Base-by-base conservation (phyloP, 2,329 filamentous ascomycete species). In the Fusarium verticillioides region DNA sequence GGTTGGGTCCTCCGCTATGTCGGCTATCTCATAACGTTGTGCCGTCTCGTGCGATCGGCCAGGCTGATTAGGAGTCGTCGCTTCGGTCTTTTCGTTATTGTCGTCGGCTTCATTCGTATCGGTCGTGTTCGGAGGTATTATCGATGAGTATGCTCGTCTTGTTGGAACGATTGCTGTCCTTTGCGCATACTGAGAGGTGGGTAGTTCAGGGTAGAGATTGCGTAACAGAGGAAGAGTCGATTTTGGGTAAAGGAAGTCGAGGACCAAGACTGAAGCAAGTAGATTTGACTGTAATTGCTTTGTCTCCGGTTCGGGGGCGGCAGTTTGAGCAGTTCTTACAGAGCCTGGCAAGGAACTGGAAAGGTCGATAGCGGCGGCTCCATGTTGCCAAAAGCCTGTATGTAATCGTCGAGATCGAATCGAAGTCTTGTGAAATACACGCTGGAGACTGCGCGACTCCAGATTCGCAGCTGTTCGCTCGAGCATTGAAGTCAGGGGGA, bases 191-290 rank as follows among this genome's bases (percentile, higher is more conserved):
- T 75, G 79, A 28, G 77, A 59, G 47, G 66, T 74, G 12, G 77
- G 75, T 5, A 80, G 47, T 28, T 70, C 71, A n/a, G 79, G 79
- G 49, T 82, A 80, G 15, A 82, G 74, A 34, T 82, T 83, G 46
- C 84, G 84, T 66, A 87, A 74, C 9, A 87, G 79, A 19, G 83
- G 79, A 18, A 84, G 63, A 16, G 86, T 83, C 15, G 83, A 84
- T 39, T 75, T 83, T 9, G 88, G 88, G 59, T 89, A 89, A 13
- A 90, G 79, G 60, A 90, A 90, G 78, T 90, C 88, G 78, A 90
- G 84, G 53, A 88, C 79, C 61, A 88, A 85, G 13, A 83, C 76
- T 9, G 87, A 88, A 34, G 87, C 84, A 43, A 80, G 80, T 62
- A 87, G 75, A 5, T 79, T 78, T 15, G 73, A 71, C 47, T 78